Conservation (phyloP, 1,284 basidiomycete genomes). For the Apiotrichum laibachii region DNA sequence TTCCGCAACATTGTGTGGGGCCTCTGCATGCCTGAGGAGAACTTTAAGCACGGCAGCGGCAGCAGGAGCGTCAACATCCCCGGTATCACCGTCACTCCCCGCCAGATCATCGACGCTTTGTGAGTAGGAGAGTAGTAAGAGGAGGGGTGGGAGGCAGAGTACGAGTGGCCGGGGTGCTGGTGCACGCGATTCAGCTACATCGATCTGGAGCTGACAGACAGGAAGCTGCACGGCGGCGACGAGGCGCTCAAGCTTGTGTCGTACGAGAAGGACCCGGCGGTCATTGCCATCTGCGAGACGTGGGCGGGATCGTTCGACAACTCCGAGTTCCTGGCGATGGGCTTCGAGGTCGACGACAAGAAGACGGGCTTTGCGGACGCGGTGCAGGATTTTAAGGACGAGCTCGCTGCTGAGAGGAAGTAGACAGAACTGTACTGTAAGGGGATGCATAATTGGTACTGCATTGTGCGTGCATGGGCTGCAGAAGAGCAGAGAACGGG, state of each 20-base stretch:
- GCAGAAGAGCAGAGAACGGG: too few relatives aligned
- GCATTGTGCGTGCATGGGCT: too few relatives aligned
- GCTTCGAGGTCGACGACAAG: constrained; percentile 47
- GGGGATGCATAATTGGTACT: too few relatives aligned
- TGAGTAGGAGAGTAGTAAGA: constrained; percentile 24
- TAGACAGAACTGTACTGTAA: background rate
- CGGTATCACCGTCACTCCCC: constrained; percentile 49
- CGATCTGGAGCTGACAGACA: background rate
- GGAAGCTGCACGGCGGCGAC: constrained; percentile 42
- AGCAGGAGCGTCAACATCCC: constrained; percentile 50
- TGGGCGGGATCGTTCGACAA: constrained; percentile 51
- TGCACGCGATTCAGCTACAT: too few relatives aligned
- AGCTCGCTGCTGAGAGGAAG: constrained; percentile 22
- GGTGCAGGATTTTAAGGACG: constrained; percentile 49
- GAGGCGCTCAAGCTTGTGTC: constrained; percentile 42
- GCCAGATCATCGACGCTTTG: constrained; percentile 50
- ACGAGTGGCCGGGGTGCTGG: too few relatives aligned
- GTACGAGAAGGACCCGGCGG: constrained; percentile 48
- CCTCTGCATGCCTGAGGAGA: constrained; percentile 43
- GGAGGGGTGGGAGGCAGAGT: background rate
- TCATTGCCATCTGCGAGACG: constrained; percentile 48
- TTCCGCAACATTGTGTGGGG: constrained; percentile 51
- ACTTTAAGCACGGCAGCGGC: constrained; percentile 33
- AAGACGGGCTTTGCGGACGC: constrained; percentile 46
- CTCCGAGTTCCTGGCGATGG: constrained; percentile 33